These are phyloP conservation scores for Yamadazyma taylorii DNA, from an alignment of 1,139 yeast species.

Conservation along the genomic window DNA sequence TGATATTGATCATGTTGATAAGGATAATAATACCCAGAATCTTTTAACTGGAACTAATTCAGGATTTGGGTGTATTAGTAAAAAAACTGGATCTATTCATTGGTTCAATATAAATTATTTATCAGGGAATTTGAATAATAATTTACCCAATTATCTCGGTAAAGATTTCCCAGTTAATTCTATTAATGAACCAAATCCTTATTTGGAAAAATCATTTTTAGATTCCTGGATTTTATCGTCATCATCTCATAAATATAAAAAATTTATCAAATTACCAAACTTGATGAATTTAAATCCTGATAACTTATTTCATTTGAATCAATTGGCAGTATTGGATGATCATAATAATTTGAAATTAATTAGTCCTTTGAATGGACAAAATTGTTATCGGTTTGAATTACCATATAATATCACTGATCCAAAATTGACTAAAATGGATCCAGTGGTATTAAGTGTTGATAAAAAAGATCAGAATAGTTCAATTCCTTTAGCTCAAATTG, in stretches of 20 bases:
- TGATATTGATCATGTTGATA: slow-evolving; percentile 3
- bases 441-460: background rate
- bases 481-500: slow-evolving; percentile 56
- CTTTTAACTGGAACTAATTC: slow-evolving; percentile 29
- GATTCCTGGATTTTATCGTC: slow-evolving; percentile 46
- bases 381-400: slow-evolving; percentile 44
- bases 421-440: slow-evolving; percentile 3
- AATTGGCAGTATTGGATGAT: slow-evolving; percentile 38
- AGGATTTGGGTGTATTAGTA: slow-evolving; percentile 57
- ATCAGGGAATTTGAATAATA: slow-evolving; percentile 32
- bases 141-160: slow-evolving; percentile 20
- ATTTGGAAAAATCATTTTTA: slow-evolving; percentile 19
- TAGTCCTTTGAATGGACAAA: slow-evolving; percentile 45
- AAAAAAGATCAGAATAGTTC: slow-evolving; percentile 1
- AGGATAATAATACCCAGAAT: slow-evolving; percentile 6
- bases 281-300: slow-evolving; percentile 17
- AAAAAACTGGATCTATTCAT: slow-evolving; percentile 60
- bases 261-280: slow-evolving; percentile 33
- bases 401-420: slow-evolving; percentile 26
- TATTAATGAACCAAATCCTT: background rate
- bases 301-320: slow-evolving; percentile 22
- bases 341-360: slow-evolving; percentile 40
- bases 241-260: slow-evolving; percentile 24
- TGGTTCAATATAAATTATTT: slow-evolving; percentile 54
- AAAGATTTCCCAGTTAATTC: slow-evolving; percentile 15